Conservation (phyloP, 2,329 filamentous ascomycete species). For the Botrytis paeoniae region DNA sequence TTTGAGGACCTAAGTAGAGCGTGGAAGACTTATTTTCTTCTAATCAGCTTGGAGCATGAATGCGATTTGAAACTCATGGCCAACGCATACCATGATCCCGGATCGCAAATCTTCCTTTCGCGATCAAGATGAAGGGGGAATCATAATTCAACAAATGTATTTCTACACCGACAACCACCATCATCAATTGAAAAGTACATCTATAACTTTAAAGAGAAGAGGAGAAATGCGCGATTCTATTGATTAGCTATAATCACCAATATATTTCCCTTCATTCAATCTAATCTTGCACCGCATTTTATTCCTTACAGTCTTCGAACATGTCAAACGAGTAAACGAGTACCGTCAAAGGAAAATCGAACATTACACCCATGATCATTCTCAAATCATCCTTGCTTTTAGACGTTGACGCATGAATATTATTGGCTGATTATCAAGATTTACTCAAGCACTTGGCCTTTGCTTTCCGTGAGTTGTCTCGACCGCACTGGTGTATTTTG, state of each 20-base stretch:
- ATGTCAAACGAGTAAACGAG: constrained; percentile 23
- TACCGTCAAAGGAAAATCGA: constrained; percentile 20
- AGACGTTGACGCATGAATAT: constrained; percentile 33
- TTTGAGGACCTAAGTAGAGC: neutral
- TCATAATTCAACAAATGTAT: neutral
- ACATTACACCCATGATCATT: constrained; percentile 24
- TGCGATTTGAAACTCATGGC: constrained; percentile 36
- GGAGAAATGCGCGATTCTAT: neutral
- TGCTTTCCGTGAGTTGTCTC: constrained; percentile 33
- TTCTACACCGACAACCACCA: neutral
- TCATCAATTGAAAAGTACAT: neutral
- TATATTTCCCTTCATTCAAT: neutral
- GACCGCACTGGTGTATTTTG: constrained; percentile 24
- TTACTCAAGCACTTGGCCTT: constrained; percentile 36
- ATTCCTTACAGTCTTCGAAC: neutral
- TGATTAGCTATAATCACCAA: neutral
- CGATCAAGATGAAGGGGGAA: constrained; percentile 18
- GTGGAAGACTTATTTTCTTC: constrained; percentile 9
- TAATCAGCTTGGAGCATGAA: constrained; percentile 32
- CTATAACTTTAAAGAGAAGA: neutral
- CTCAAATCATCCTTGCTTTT: constrained; percentile 25
- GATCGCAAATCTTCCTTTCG: constrained; percentile 26
- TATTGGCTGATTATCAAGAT: constrained; percentile 31
- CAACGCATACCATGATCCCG: constrained; percentile 37
- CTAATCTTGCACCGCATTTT: constrained; percentile 1